Percentiles rank a stretch among this genome's conserved stretches.
phyloP scores from a whole-genome alignment of 2,329 filamentous ascomycete species.

The Pseudomassariella vexata region DNA sequence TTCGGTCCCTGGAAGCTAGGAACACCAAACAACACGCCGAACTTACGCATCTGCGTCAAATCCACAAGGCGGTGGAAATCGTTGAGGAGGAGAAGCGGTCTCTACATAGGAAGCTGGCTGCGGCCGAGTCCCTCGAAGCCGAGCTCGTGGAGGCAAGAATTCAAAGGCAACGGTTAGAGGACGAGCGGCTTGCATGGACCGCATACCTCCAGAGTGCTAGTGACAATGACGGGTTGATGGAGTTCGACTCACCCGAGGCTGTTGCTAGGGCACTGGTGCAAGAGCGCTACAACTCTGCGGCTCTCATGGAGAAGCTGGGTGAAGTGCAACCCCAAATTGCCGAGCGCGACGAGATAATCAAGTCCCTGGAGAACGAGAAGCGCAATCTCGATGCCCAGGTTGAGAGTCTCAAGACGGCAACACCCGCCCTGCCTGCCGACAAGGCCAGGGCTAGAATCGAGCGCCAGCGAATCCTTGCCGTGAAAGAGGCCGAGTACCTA shows the following conservation, averaged over 20 bases:
- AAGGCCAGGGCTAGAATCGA: conserved; percentile 73
- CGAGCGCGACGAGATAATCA: conserved; percentile 72
- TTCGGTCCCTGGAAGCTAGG: conserved; percentile 72
- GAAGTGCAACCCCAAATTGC: conserved; percentile 70
- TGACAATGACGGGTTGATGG: conserved; percentile 51
- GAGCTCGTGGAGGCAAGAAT: conserved; percentile 76
- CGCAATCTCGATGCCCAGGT: conserved; percentile 59
- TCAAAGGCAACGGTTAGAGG: conserved; percentile 80
- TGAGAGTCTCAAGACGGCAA: conserved; percentile 57
- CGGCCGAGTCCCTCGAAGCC: conserved; percentile 66
- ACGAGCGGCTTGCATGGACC: conserved; percentile 82
- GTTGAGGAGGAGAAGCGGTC: conserved; percentile 92
- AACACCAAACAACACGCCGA: conserved; percentile 77
- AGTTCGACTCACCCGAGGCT: conserved; percentile 84
- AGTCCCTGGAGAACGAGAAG: conserved; percentile 65
- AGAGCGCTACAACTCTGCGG: conserved; percentile 73
- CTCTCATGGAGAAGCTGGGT: conserved; percentile 76
- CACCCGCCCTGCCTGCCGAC: conserved; percentile 46
- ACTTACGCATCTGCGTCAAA: conserved; percentile 72
- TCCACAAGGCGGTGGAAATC: conserved; percentile 83
- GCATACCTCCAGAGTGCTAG: conserved; percentile 71
- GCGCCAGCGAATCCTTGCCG: conserved; percentile 74
- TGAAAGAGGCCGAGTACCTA: conserved; percentile 91
- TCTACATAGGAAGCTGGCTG: conserved; percentile 69
- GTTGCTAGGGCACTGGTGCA: conserved; percentile 79